Base-by-base conservation (phyloP, 163 green algal genomes). In the Chloroidium sp. region DNA sequence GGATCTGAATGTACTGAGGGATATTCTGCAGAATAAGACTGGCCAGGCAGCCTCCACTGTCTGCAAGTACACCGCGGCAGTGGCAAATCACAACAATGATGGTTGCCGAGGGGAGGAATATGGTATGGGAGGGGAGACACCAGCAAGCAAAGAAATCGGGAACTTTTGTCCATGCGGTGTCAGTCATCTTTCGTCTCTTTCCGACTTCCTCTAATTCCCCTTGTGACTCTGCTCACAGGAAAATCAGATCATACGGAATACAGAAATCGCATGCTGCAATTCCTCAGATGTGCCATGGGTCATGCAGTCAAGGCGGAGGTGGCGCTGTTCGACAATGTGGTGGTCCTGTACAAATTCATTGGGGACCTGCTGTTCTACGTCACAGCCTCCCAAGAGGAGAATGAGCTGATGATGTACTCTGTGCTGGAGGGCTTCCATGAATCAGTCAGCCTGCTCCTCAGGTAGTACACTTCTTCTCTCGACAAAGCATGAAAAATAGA, bases 341-440 rank as follows among this genome's bases (percentile, higher is more conserved):
- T 98, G 59, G 92, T 98, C 59, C 91, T 98, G 59, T 99, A 97
- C 93, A 98, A 98, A 87, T 97, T 95, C 80, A 84, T 97, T n/a
- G 90, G 91, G 0, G 96, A 99, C 88, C 90, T 99, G 59, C 95
- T 97, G 87, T 99, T 99, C 83, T 98, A 97, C 83, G 94, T 98
- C 13, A 97, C 93, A 0, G 96, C 93, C 2, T 87, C 86, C n/a
- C 86, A 92, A 62, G 92, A 97, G 59, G 96, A 99, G 83, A 99
- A 99, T 80, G 96, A 99, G 89, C 89, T 99, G 14, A 92, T 98
- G 4, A 82, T 99, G 58, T 90, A 88, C 75, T 87, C 87, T 61
- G 95, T 98, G 3, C 89, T 99, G 62, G 84, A 93, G 69, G 94
- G 90, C 4, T 96, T 98, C 84, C 96, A 92, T 69, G 96, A 99